Percentiles rank a stretch among this genome's conserved stretches.
Evolutionary conservation across 1,284 basidiomycete species (phyloP).

Genomic region (Kwoniella shivajii): DNA sequence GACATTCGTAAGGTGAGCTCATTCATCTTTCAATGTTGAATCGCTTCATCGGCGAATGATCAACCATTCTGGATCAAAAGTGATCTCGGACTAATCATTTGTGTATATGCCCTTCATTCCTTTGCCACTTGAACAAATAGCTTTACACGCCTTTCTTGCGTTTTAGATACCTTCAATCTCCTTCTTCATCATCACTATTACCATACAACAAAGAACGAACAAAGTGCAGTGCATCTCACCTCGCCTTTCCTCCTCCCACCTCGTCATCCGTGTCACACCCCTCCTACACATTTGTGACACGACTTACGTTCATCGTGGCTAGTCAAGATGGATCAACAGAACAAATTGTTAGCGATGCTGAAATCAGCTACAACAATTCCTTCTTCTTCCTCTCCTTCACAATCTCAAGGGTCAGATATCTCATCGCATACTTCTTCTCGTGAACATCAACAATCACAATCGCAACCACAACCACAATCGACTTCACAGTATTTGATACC

Average conservation of each 20-base stretch:
- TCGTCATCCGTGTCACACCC: not conserved
- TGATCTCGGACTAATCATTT: too few species aligned
- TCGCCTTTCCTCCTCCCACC: not conserved
- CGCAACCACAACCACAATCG: not conserved
- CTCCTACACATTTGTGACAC: not conserved
- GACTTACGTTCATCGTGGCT: too few species aligned
- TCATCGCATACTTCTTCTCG: not conserved
- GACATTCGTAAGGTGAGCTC: too few species aligned
- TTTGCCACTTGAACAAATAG: too few species aligned
- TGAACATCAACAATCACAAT: too few species aligned
- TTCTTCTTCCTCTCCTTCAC: slow-evolving; percentile 2
- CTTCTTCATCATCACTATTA: not conserved
- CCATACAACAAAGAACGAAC: not conserved
- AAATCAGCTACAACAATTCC: slow-evolving; percentile 27
- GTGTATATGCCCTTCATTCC: not conserved
- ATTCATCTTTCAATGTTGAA: too few species aligned
- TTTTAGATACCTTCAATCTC: not conserved
- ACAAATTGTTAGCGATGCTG: slow-evolving; percentile 45
- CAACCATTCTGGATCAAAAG: too few species aligned
- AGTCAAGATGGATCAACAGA: slow-evolving; percentile 31
- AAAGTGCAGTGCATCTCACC: not conserved
- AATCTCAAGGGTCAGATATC: not conserved
- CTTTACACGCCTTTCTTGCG: not conserved
- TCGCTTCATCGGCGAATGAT: too few species aligned
- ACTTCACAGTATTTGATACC: slow-evolving; percentile 1